Evolutionary conservation across 768 basidiomycete species (phyloP).

Genomic region (Polyporus arcularius): DNA sequence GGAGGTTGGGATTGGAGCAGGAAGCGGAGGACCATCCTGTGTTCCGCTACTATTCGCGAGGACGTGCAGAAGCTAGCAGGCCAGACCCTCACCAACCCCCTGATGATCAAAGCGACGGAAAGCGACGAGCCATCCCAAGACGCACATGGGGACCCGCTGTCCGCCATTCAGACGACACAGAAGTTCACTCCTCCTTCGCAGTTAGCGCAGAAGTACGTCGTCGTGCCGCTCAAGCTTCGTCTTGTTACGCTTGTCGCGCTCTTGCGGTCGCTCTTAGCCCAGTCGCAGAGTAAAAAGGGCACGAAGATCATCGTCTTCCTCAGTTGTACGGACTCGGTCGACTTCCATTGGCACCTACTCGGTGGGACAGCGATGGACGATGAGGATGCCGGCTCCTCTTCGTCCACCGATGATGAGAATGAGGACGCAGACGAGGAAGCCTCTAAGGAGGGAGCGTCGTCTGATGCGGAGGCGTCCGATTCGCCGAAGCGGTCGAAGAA

Average conservation of each 20-base stretch:
- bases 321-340: constrained; percentile 96
- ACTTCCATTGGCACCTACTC: constrained; percentile 91
- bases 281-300: constrained; percentile 51
- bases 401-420: constrained; percentile 1
- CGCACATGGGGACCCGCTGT: constrained; percentile 18
- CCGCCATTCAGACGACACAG: constrained; percentile 35
- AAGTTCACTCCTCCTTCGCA: constrained; percentile 95
- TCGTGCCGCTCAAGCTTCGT: constrained; percentile 92
- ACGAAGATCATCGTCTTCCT: constrained; percentile 92
- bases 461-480: constrained; percentile 27
- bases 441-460: neutral
- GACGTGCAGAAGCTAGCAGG: constrained; percentile 95
- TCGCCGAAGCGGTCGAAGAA: constrained; percentile 20
- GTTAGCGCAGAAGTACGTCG: constrained; percentile 85
- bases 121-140: constrained; percentile 37
- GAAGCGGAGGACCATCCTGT: constrained; percentile 82
- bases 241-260: constrained; percentile 88
- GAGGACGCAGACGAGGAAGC: constrained; percentile 7
- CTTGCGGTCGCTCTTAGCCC: constrained; percentile 75
- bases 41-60: constrained; percentile 95
- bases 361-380: constrained; percentile 71
- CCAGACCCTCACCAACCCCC: constrained; percentile 71
- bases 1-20: constrained; percentile 86
- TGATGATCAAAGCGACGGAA: constrained; percentile 79
- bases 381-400: constrained; percentile 18